Conservation (phyloP, 2,329 filamentous ascomycete genomes). For the Aciculosporium take region DNA sequence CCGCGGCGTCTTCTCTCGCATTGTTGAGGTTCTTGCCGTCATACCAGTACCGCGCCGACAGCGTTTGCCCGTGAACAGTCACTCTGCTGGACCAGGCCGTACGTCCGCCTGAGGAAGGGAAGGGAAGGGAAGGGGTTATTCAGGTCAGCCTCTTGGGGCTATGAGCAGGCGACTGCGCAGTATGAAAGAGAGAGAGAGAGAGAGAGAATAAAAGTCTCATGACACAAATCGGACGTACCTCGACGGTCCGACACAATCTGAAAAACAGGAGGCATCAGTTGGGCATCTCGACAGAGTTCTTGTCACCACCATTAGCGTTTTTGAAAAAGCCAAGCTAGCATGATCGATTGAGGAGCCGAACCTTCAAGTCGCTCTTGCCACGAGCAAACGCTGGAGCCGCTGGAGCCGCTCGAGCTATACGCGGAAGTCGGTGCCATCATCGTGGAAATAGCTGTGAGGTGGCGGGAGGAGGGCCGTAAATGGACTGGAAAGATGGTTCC, state of each 20-base stretch:
- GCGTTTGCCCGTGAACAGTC: conserved; percentile 48
- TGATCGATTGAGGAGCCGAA: conserved; percentile 14
- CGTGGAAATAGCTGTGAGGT: neutral
- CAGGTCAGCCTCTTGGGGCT: neutral
- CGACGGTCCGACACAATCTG: conserved; percentile 62
- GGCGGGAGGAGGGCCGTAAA: neutral
- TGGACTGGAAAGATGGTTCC: neutral
- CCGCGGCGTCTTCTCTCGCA: conserved; percentile 80
- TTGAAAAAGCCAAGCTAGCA: neutral
- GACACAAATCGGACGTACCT: conserved; percentile 34
- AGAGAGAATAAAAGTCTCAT: no score
- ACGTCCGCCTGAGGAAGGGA: conserved; percentile 69
- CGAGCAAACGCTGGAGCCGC: conserved; percentile 11
- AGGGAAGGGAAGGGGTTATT: neutral
- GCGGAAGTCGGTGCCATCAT: conserved; percentile 15
- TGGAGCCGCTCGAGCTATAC: conserved; percentile 12
- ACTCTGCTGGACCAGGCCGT: conserved; percentile 83
- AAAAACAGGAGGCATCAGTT: conserved; percentile 43
- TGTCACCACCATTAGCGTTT: conserved; percentile 3
- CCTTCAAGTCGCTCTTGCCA: conserved; percentile 46
- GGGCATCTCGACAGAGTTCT: conserved; percentile 45
- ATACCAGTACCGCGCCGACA: conserved; percentile 78
- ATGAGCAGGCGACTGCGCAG: neutral
- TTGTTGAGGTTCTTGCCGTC: conserved; percentile 80
- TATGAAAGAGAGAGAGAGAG: no score